A percentile compares a stretch with the other conserved stretches of the same genome.
These are phyloP conservation scores for Phytopythium mirpurense DNA, from an alignment of 352 stramenopile species.

Conservation along the genomic window DNA sequence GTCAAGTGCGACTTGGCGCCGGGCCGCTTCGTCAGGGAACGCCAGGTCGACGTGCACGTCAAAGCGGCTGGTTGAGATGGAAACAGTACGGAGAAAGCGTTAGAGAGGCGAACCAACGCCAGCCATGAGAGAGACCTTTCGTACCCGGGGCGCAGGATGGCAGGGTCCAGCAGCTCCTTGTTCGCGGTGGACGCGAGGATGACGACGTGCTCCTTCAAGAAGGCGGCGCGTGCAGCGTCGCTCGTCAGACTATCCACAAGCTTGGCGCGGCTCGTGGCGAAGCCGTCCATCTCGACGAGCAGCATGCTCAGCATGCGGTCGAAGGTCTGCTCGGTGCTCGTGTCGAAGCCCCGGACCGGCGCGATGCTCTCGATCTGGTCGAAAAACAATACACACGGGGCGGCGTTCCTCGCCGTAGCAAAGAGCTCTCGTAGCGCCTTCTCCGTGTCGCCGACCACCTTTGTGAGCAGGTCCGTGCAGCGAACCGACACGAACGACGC, in stretches of 20 bases:
- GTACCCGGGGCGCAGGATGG: conserved; percentile 84
- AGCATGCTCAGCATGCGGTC: conserved; percentile 89
- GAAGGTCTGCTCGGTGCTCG: conserved; percentile 90
- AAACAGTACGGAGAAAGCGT: conserved; percentile 2
- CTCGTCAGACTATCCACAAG: conserved; percentile 28
- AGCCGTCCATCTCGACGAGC: conserved; percentile 90
- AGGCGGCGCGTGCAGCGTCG: conserved; percentile 39
- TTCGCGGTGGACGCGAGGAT: conserved; percentile 78
- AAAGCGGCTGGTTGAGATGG: conserved; percentile 49
- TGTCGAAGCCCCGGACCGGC: conserved; percentile 84
- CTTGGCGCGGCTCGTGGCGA: conserved; percentile 40
- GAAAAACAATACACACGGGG: conserved; percentile 90
- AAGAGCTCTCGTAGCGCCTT: conserved; percentile 87
- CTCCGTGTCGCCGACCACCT: conserved; percentile 89
- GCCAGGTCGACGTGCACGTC: conserved; percentile 70
- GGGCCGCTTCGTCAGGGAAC: conserved; percentile 51
- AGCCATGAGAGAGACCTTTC: conserved; percentile 12
- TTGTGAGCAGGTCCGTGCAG: conserved; percentile 87
- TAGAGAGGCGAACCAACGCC: neutral
- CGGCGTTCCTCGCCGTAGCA: conserved; percentile 71
- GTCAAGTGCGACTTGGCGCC: conserved; percentile 43
- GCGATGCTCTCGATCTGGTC: conserved; percentile 91
- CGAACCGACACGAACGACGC: conserved; percentile 85
- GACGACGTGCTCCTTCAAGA: conserved; percentile 80
- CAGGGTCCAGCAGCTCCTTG: conserved; percentile 74